These are phyloP conservation scores for Lactuca saligna DNA, from an alignment of 129 eudicot genomes.

Conservation along the genomic window DNA sequence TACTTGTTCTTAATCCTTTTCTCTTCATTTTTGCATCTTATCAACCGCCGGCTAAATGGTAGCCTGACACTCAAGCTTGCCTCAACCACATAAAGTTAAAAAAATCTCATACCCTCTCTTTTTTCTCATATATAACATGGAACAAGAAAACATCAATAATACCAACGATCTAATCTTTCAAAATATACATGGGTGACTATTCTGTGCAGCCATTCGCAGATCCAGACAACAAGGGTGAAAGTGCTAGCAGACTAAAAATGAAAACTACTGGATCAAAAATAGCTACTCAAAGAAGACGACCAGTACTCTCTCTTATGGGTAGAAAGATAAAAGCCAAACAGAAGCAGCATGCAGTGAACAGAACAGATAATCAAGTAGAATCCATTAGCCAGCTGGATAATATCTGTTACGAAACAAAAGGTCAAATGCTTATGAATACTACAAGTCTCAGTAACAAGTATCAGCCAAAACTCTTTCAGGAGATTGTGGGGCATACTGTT, in stretches of 20 bases:
- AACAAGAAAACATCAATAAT: not conserved
- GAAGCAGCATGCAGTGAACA: not conserved
- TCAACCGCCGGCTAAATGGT: conserved; percentile 11
- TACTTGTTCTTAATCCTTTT: not conserved
- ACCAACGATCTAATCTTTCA: not conserved
- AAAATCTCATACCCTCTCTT: not conserved
- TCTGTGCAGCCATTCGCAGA: not conserved
- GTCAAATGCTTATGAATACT: conserved; percentile 52
- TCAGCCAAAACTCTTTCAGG: conserved; percentile 31
- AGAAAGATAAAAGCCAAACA: conserved; percentile 8
- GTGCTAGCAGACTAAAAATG: not conserved
- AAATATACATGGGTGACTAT: conserved; percentile 5
- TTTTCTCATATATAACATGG: conserved; percentile 8
- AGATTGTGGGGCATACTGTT: conserved; percentile 30
- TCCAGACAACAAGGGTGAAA: not conserved
- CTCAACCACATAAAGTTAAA: not conserved
- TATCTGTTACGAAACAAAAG: conserved; percentile 47
- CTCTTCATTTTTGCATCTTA: not conserved
- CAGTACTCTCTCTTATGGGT: not conserved
- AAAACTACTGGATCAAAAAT: not conserved
- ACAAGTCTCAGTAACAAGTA: conserved; percentile 42
- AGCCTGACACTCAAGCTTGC: not conserved
- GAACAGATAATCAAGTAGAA: conserved; percentile 1
- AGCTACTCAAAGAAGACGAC: conserved; percentile 2
- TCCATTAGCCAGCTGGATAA: conserved; percentile 42